A percentile compares a stretch with the other conserved stretches of the same genome.
Conservation (phyloP, 192 early-diverging fungal genomes). For the Coemansia sp. region DNA sequence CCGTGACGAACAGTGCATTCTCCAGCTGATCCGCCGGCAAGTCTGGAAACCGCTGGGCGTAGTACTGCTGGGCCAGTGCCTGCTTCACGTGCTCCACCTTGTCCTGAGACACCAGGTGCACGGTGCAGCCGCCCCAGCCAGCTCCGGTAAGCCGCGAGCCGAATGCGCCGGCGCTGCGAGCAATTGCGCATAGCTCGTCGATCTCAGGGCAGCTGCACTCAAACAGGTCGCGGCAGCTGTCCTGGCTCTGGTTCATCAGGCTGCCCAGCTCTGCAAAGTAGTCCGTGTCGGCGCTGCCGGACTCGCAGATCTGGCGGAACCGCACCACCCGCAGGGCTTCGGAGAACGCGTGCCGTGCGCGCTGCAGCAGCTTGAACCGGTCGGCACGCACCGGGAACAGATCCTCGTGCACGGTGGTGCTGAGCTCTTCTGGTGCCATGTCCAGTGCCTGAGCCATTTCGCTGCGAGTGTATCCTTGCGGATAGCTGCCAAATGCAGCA, state of each 20-base stretch:
- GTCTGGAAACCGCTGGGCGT: slow-evolving; percentile 53
- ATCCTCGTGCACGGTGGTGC: slow-evolving; percentile 46
- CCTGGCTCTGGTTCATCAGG: slow-evolving; percentile 89
- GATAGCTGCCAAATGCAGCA: slow-evolving; percentile 17
- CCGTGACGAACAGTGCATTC: slow-evolving; percentile 55
- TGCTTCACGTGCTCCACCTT: slow-evolving; percentile 61
- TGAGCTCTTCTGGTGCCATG: slow-evolving; percentile 43
- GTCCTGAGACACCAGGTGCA: slow-evolving; percentile 67
- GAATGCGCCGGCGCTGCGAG: slow-evolving; percentile 64
- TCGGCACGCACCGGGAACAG: slow-evolving; percentile 61
- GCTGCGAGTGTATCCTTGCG: slow-evolving; percentile 35
- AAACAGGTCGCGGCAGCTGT: slow-evolving; percentile 74
- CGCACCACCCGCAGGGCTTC: slow-evolving; percentile 71
- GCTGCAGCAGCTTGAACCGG: slow-evolving; percentile 69
- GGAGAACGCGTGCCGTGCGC: slow-evolving; percentile 79
- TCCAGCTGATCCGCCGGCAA: slow-evolving; percentile 55
- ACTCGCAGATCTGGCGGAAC: slow-evolving; percentile 48
- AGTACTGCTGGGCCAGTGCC: slow-evolving; percentile 66
- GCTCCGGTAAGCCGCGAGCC: slow-evolving; percentile 91
- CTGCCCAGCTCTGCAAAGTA: slow-evolving; percentile 62
- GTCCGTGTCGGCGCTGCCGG: slow-evolving; percentile 14
- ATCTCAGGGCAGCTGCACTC: slow-evolving; percentile 83
- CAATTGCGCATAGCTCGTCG: slow-evolving; percentile 70
- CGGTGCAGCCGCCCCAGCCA: slow-evolving; percentile 91
- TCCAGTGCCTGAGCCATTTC: slow-evolving; percentile 42